These are phyloP conservation scores for Colletotrichum sp. DNA, from an alignment of 2,329 filamentous ascomycete species.

Conservation along the genomic window DNA sequence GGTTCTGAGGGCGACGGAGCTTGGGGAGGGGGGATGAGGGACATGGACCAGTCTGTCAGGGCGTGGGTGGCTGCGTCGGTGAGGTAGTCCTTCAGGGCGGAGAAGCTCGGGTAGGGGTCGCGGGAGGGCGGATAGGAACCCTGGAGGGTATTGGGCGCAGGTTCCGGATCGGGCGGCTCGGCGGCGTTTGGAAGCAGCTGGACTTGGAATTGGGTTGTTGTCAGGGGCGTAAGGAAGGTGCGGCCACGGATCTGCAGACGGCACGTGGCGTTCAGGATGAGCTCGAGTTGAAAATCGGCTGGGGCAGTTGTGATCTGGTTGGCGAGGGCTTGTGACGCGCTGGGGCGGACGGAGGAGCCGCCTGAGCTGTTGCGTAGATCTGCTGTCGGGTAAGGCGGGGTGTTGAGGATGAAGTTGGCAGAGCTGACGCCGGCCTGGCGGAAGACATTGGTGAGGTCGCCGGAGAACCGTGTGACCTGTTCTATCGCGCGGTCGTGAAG, in stretches of 20 bases:
- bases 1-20: not conserved
- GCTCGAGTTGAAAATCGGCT: constrained; percentile 45
- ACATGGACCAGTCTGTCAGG: constrained; percentile 40
- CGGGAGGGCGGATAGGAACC: constrained; percentile 46
- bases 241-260: constrained; percentile 49
- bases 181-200: constrained; percentile 37
- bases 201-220: constrained; percentile 50
- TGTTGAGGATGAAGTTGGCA: constrained; percentile 47
- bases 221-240: constrained; percentile 48
- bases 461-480: constrained; percentile 45
- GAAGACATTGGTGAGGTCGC: constrained; percentile 47
- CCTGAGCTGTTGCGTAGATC: constrained; percentile 29
- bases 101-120: constrained; percentile 49
- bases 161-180: constrained; percentile 24
- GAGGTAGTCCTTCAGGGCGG: constrained; percentile 52
- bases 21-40: constrained; percentile 8
- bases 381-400: constrained; percentile 35
- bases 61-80: constrained; percentile 45
- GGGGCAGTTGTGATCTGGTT: constrained; percentile 44
- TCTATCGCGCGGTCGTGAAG: constrained; percentile 47
- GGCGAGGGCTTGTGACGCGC: constrained; percentile 50
- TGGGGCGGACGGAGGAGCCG: constrained; percentile 39
- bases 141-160: constrained; percentile 36
- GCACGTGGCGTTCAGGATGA: constrained; percentile 49
- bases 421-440: constrained; percentile 49